Evolutionary conservation across 352 stramenopile genomes (phyloP).

Genomic region (Blastocystis sp.): DNA sequence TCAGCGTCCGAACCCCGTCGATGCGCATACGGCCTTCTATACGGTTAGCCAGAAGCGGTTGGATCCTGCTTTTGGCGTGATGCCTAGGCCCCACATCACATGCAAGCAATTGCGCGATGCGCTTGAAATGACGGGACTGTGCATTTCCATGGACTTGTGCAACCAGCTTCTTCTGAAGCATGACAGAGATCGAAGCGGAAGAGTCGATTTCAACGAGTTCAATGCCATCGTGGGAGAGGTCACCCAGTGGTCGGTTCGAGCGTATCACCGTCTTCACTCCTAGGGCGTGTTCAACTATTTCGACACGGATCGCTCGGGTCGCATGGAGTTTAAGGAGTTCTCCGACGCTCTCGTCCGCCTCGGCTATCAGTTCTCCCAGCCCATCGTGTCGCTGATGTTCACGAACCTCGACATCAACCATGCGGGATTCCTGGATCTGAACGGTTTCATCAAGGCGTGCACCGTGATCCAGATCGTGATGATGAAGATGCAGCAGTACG

Average conservation of each 20-base stretch:
- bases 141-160: slow-evolving; percentile 24
- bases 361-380: slow-evolving; percentile 43
- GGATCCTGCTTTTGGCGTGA: not conserved
- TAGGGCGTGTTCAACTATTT: slow-evolving; percentile 54
- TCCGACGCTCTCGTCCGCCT: slow-evolving; percentile 11
- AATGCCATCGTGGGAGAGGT: slow-evolving; percentile 14
- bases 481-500: slow-evolving; percentile 64
- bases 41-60: not conserved
- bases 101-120: slow-evolving; percentile 6
- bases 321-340: slow-evolving; percentile 52
- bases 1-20: not conserved
- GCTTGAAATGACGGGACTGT: not conserved
- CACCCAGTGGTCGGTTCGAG: slow-evolving; percentile 35
- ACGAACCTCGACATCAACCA: slow-evolving; percentile 38
- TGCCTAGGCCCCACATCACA: slow-evolving; percentile 11
- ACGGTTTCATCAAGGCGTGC: slow-evolving; percentile 63
- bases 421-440: slow-evolving; percentile 45
- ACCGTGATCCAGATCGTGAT: slow-evolving; percentile 47
- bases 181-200: slow-evolving; percentile 8
- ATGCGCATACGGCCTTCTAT: slow-evolving; percentile 29
- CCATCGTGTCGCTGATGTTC: slow-evolving; percentile 20
- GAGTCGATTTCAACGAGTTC: slow-evolving; percentile 57
- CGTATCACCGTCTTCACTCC: not conserved
- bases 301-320: slow-evolving; percentile 58
- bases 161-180: slow-evolving; percentile 50